These are phyloP conservation scores for Zygoascus biomembranicola DNA, from an alignment of 805 yeast genomes.

Conservation along the genomic window DNA sequence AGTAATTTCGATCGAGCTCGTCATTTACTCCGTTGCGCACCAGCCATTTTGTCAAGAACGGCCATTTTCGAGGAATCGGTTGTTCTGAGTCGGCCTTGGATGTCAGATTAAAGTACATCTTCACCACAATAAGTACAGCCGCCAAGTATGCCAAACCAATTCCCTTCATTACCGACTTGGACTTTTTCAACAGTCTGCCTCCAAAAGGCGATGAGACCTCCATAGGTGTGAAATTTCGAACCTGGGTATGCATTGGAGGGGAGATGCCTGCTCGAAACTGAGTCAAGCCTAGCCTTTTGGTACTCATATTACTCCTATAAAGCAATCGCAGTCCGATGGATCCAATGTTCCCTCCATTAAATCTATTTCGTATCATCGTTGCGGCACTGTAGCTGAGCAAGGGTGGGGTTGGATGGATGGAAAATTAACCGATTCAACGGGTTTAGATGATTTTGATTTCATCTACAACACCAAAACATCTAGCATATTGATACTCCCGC, in stretches of 20 bases:
- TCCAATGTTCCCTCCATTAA: not conserved
- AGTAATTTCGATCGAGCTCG: conserved; percentile 9
- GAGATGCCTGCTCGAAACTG: not conserved
- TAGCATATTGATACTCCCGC: no score
- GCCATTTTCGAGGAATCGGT: conserved; percentile 18
- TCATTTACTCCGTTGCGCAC: conserved; percentile 14
- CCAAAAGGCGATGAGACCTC: not conserved
- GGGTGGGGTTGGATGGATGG: no score
- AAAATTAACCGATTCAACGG: no score
- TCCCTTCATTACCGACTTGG: not conserved
- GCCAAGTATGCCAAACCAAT: not conserved
- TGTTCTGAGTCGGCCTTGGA: conserved; percentile 7
- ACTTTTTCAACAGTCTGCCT: not conserved
- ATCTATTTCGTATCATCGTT: not conserved
- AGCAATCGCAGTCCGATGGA: not conserved
- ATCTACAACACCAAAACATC: no score
- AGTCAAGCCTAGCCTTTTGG: not conserved
- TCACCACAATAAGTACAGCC: not conserved
- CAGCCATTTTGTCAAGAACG: conserved; percentile 8
- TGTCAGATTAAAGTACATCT: not conserved
- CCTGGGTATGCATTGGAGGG: not conserved
- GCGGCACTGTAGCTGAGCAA: not conserved
- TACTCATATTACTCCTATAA: not conserved
- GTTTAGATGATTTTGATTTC: no score
- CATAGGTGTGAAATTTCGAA: not conserved